phyloP scores from a whole-genome alignment of 2,329 filamentous ascomycete genomes.

The Blastomyces gilchristii region DNA sequence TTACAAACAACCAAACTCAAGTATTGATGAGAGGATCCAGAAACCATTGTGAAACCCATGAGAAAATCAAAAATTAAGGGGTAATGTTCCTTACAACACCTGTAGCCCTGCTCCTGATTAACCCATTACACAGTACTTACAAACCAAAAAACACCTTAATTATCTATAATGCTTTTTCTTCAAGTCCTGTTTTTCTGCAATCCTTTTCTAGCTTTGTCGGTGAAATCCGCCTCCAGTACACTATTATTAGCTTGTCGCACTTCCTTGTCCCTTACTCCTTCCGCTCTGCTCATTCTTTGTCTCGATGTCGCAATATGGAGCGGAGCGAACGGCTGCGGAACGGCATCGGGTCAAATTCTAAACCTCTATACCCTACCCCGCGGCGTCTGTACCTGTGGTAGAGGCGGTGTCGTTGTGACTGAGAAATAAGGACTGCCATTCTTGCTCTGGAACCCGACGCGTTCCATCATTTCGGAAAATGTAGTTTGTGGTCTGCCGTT shows the following conservation, averaged over 20 bases:
- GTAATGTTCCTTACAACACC: background rate
- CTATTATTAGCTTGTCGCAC: background rate
- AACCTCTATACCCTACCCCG: background rate
- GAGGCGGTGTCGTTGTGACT: constrained; percentile 19
- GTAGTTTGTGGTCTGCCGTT: constrained; percentile 25
- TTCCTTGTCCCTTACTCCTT: background rate
- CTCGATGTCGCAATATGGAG: background rate
- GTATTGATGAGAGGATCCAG: background rate
- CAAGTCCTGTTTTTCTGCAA: background rate
- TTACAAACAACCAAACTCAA: background rate
- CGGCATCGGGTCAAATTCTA: background rate
- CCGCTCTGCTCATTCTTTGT: background rate
- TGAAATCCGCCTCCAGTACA: background rate
- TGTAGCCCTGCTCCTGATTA: background rate
- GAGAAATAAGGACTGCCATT: constrained; percentile 23
- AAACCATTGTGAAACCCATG: background rate
- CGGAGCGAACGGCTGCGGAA: background rate
- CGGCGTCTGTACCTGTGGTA: constrained; percentile 2
- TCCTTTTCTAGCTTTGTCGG: background rate
- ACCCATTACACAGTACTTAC: background rate
- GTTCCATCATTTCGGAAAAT: constrained; percentile 31
- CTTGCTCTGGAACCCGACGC: constrained; percentile 26
- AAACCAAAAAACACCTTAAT: background rate
- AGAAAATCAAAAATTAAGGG: background rate
- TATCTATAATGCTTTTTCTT: background rate